Evolutionary conservation across 2,329 filamentous ascomycete genomes (phyloP), one percentile per base, ranked within the genome.

Genomic region (Microcyclospora tardicrescens): DNA sequence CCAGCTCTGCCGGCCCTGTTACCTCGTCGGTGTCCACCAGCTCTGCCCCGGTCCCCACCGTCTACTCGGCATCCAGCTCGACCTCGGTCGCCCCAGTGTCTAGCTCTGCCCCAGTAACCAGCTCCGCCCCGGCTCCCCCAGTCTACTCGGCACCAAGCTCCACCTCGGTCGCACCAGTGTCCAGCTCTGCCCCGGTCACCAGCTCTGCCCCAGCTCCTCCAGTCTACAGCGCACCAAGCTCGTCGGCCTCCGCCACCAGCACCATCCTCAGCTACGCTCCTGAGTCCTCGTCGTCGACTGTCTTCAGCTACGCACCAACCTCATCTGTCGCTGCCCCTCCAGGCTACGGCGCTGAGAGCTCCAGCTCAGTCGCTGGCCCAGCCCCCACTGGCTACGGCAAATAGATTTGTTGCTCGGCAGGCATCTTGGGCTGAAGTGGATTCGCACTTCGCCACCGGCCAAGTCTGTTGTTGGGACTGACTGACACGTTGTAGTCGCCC

Each of bases 291-390:
- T 41, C 33, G 13, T 36, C 42, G 32, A 35, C 34, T 36, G 16
- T 35, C 30, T 16, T 37, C 37, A 40, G 41, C 29, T 41, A 43
- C 35, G 41, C 32, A 9, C 12, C 10, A 11, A 35, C 6, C 24
- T 9, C 29, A 39, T 48, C 43, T 24, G 19, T 8, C 38, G 42
- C 41, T 31, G 57, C 53, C 44, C 51, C 42, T 33, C 57, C 56
- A 31, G 53, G 56, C 28, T 59, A 57, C 27, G 54, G 55, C 28
- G 59, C 56, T 15, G 52, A 51, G 48, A 52, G 50, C 43, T 51
- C 53, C 40, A 49, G 47, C 37, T 50, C 53, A 19, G 51, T 51
- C 34, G 47, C 48, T 28, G 46, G 44, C 37, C 5, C 19, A 5
- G 19, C 19, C 19, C 19, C 19, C 19, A 24, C 19, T 24, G 19